Evolutionary conservation across 2,329 filamentous ascomycete species (phyloP), one percentile per base, ranked within the genome.

Genomic region (Trichoderma asperellum): DNA sequence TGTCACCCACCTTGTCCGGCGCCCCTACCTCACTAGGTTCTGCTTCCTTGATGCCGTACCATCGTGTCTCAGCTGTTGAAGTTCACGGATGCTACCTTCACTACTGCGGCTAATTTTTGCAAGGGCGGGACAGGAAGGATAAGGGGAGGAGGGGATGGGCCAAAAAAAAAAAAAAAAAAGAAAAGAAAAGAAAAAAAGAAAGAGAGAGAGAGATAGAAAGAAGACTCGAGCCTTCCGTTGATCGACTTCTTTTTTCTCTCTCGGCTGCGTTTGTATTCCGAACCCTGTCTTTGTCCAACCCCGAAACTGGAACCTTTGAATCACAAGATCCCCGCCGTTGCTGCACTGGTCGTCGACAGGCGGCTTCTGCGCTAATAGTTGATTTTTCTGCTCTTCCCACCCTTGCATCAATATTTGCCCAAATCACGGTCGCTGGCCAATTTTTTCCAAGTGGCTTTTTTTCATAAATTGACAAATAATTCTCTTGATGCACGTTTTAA

Each of bases 171-270:
- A 6, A 12, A 58, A 40, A n/a, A 27, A 66, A 21, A 14, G 16
- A 47, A 21, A 4, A 62, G 18, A 14, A 35, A 32, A 32, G 6
- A 32, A 6, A 11, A 52, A n/a, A 35, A 52, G 34, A 35, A n/a
- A n/a, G n/a, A 24, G 24, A 24, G 24, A 24, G 24, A 24, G 24
- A 24, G 24, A 24, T 24, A 24, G 24, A 24, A 24, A 24, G 3
- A 11, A 21, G 11, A 21, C 32, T 49, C 8, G 27, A 24, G n/a
- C 16, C 24, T 18, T 56, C 34, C 32, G 43, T 66, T 66, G 68
- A 69, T 69, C 68, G 68, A 66, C 43, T 69, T 66, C 56, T 61
- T 34, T 47, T 69, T 69, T 66, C 55, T 59, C 55, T 61, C 55
- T 69, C 56, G 57, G 35, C 68, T 57, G 58, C 57, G 32, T 60